Percentiles rank a stretch among this genome's conserved stretches.
These are phyloP conservation scores for Nitzschia sp. DNA, from an alignment of 108 stramenopile species.

Conservation along the genomic window DNA sequence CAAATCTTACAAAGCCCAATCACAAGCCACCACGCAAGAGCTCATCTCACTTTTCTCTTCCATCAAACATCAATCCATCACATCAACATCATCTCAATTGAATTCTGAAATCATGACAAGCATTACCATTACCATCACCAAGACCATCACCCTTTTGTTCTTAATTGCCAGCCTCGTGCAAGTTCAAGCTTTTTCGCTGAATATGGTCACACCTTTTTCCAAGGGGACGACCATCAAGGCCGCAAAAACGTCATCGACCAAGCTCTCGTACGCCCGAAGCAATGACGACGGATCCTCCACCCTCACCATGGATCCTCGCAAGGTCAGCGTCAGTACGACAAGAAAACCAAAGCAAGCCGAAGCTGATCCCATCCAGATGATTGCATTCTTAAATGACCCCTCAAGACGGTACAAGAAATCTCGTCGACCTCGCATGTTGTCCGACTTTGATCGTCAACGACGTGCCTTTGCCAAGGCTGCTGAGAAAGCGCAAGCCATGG, in stretches of 20 bases:
- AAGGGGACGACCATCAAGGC: neutral
- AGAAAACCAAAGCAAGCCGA: neutral
- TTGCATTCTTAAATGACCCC: constrained; percentile 8
- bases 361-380: neutral
- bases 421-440: neutral
- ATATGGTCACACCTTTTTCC: neutral
- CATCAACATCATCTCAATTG: neutral
- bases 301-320: neutral
- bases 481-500: neutral
- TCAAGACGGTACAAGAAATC: neutral
- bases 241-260: neutral
- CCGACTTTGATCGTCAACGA: constrained; percentile 4
- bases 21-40: neutral
- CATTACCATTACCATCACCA: neutral
- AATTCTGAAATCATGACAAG: neutral
- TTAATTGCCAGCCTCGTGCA: neutral
- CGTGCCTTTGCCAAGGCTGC: neutral
- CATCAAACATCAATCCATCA: neutral
- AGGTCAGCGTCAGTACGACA: neutral
- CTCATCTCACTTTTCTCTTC: neutral
- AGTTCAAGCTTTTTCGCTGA: neutral
- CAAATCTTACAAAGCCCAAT: too few species aligned
- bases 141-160: neutral
- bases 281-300: neutral
- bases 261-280: neutral